A percentile compares a stretch with the other conserved stretches of the same genome.
Evolutionary conservation across 169 alveolate genomes (phyloP).

Genomic region (Plasmodium ovale): DNA sequence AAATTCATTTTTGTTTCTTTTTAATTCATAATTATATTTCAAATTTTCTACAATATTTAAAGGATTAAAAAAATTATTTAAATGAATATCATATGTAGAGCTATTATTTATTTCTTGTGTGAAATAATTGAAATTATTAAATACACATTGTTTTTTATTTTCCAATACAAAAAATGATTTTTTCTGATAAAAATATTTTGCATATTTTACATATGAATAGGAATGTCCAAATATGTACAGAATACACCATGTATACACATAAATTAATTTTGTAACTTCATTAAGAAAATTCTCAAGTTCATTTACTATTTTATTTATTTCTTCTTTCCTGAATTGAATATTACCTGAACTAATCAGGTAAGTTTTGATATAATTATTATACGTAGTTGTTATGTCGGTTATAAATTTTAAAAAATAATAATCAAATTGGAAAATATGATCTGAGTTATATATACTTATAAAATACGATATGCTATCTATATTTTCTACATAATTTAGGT

Average conservation of each 20-base stretch:
- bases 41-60: slow-evolving; percentile 55
- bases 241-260: slow-evolving; percentile 64
- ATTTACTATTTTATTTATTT: background rate
- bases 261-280: slow-evolving; percentile 50
- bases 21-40: slow-evolving; percentile 55
- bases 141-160: slow-evolving; percentile 36
- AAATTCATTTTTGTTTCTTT: slow-evolving; percentile 29
- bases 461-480: slow-evolving; percentile 60
- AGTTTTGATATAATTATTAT: slow-evolving; percentile 58
- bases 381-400: slow-evolving; percentile 52
- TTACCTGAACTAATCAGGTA: slow-evolving; percentile 12
- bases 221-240: slow-evolving; percentile 71
- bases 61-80: slow-evolving; percentile 43
- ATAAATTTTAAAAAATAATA: slow-evolving; percentile 65
- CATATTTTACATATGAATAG: slow-evolving; percentile 65
- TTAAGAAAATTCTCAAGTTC: slow-evolving; percentile 19
- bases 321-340: slow-evolving; percentile 11
- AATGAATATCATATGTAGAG: slow-evolving; percentile 7
- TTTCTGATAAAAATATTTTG: slow-evolving; percentile 70
- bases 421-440: slow-evolving; percentile 65
- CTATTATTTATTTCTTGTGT: background rate
- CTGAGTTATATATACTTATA: slow-evolving; percentile 60
- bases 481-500: slow-evolving; percentile 38
- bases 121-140: slow-evolving; percentile 44
- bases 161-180: slow-evolving; percentile 64